These are phyloP conservation scores for Ustilago sp. DNA, from an alignment of 1,284 basidiomycete genomes.

Conservation along the genomic window DNA sequence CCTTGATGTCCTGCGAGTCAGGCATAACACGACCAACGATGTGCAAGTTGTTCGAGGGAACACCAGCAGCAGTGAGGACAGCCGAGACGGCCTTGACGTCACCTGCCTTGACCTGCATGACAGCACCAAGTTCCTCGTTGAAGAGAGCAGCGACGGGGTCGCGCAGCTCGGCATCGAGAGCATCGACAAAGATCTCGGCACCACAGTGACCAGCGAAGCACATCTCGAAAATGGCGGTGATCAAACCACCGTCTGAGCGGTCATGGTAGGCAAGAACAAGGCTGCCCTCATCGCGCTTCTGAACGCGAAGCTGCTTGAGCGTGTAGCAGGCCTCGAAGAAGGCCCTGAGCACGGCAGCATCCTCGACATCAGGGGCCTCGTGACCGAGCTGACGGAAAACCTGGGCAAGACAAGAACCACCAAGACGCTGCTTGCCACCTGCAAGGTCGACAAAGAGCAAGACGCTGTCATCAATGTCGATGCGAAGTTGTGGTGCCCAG, in stretches of 20 bases:
- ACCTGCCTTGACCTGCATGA: slow-evolving; percentile 82
- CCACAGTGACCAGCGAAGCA: slow-evolving; percentile 90
- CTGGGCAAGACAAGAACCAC: slow-evolving; percentile 94
- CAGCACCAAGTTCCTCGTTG: slow-evolving; percentile 95
- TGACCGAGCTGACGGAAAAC: slow-evolving; percentile 91
- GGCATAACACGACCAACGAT: slow-evolving; percentile 75
- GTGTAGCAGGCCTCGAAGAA: slow-evolving; percentile 84
- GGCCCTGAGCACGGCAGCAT: slow-evolving; percentile 79
- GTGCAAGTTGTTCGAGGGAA: slow-evolving; percentile 81
- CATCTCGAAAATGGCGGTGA: slow-evolving; percentile 95
- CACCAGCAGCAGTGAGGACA: slow-evolving; percentile 77
- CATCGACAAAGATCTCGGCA: slow-evolving; percentile 77
- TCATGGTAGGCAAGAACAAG: slow-evolving; percentile 95
- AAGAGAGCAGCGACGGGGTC: slow-evolving; percentile 79
- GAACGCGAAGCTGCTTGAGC: slow-evolving; percentile 73
- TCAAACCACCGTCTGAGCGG: slow-evolving; percentile 94
- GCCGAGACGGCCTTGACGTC: slow-evolving; percentile 76
- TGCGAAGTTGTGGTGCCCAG: slow-evolving; percentile 89
- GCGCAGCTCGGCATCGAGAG: slow-evolving; percentile 69
- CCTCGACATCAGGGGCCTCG: slow-evolving; percentile 89
- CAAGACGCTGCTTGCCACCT: slow-evolving; percentile 83
- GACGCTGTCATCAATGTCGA: slow-evolving; percentile 74
- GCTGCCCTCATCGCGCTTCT: slow-evolving; percentile 72
- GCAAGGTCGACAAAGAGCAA: slow-evolving; percentile 93
- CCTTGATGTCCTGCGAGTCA: slow-evolving; percentile 75